phyloP scores from a whole-genome alignment of 2,329 filamentous ascomycete genomes.

The Diaporthe ilicicola region DNA sequence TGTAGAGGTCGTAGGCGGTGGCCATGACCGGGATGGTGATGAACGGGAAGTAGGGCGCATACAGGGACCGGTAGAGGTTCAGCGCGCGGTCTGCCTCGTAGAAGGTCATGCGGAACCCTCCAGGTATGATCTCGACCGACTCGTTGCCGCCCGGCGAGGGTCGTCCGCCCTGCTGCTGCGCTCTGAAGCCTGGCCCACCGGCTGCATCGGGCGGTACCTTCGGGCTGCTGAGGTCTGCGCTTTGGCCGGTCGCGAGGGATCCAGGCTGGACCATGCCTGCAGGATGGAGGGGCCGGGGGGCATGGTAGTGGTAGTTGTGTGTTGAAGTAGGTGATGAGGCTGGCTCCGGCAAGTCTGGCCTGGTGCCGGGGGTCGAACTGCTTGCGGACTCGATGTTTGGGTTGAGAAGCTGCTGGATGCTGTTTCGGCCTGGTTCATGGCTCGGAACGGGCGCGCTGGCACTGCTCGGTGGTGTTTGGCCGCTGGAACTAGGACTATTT shows the following conservation, averaged over 20 bases:
- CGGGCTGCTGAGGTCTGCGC: not conserved
- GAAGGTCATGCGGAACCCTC: constrained; percentile 44
- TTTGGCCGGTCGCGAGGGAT: constrained; percentile 4
- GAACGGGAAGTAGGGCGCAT: constrained; percentile 49
- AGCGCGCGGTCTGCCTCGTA: constrained; percentile 45
- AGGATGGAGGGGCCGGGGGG: constrained; percentile 23
- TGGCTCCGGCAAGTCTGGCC: constrained; percentile 18
- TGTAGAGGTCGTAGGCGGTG: constrained; percentile 43
- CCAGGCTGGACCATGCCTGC: constrained; percentile 2
- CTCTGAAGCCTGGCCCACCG: constrained; percentile 2
- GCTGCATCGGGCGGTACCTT: not conserved
- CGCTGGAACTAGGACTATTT: constrained; percentile 31
- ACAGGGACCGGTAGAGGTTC: constrained; percentile 44
- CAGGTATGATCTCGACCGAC: constrained; percentile 46
- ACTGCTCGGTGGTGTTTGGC: constrained; percentile 31
- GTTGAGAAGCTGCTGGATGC: constrained; percentile 32
- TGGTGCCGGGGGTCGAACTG: not conserved
- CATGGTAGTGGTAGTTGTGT: constrained; percentile 12
- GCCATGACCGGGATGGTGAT: constrained; percentile 41
- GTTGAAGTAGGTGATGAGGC: constrained; percentile 22
- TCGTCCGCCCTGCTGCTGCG: not conserved
- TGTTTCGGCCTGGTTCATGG: constrained; percentile 24
- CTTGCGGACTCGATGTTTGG: constrained; percentile 21
- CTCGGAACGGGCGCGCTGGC: constrained; percentile 1
- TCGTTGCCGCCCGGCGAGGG: constrained; percentile 6